Base-by-base conservation (phyloP, 2,329 filamentous ascomycete genomes). In the Diaporthe nobilis region DNA sequence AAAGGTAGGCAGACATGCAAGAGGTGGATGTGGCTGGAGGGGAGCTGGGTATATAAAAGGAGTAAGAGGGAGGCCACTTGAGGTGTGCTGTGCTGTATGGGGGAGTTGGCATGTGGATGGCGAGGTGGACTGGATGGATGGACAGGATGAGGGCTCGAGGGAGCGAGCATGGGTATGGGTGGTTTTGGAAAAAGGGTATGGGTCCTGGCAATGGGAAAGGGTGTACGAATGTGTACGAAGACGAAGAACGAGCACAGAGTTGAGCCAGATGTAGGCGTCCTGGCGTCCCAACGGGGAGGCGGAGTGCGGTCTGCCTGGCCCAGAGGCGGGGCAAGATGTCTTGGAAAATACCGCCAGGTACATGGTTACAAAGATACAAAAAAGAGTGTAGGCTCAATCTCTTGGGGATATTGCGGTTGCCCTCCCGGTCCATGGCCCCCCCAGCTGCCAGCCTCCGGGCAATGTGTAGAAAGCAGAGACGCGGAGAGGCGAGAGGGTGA, bases 291-390 rank as follows among this genome's bases (percentile, higher is more conserved):
- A 51, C 20, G 13, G 49, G 31, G 58, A 34, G 74, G 74, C 74
- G 72, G 74, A 61, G 74, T 76, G 31, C 47, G 28, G 37, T 63
- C 55, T 76, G 74, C 74, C 71, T 76, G 55, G 74, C 15, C 71
- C 7, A 25, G 71, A 25, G 70, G 71, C 55, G 49, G 44, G 55
- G 39, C 47, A 74, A 28, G 6, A 67, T 49, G 71, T 71, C 74
- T 76, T 70, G 55, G 55, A 39, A 49, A 44, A 28, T 60, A 37
- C 37, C 28, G 4, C 20, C 15, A 37, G 51, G 53, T 60, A 71
- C 31, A 44, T 58, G 10, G 47, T 34, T 55, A 70, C 39, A 58
- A 47, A 47, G 4, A 51, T 39, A 53, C 25, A 37, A 44, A 20
- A 28, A 25, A 13, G n/a, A n/a, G 10, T 53, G 28, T 3, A 53